Evolutionary conservation across 371 early-diverging fungal species (phyloP).

Genomic region (Lichtheimia corymbifera): DNA sequence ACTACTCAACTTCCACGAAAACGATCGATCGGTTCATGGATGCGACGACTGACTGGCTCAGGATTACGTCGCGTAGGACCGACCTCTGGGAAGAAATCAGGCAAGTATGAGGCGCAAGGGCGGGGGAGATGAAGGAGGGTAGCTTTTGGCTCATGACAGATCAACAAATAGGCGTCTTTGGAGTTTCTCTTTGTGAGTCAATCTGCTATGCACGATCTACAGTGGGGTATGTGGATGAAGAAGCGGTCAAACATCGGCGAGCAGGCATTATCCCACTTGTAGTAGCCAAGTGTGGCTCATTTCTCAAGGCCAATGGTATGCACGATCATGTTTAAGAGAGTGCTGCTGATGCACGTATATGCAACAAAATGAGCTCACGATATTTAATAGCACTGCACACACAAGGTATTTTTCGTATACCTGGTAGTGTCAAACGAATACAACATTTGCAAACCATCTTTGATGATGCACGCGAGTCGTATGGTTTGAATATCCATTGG

Average conservation of each 20-base stretch:
- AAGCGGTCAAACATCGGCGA: slow-evolving; percentile 17
- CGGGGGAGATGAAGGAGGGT: not conserved
- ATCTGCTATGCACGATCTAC: slow-evolving; percentile 26
- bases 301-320: slow-evolving; percentile 45
- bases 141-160: not conserved
- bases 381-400: slow-evolving; percentile 15
- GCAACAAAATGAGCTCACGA: not conserved
- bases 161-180: slow-evolving; percentile 18
- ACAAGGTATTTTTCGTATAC: slow-evolving; percentile 29
- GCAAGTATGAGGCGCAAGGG: no score
- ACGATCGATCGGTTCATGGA: not conserved
- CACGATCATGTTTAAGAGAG: no score
- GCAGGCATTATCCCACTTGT: slow-evolving; percentile 47
- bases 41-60: not conserved
- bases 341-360: not conserved
- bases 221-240: slow-evolving; percentile 26
- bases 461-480: slow-evolving; percentile 43
- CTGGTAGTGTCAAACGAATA: slow-evolving; percentile 58
- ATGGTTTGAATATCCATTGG: slow-evolving; percentile 60
- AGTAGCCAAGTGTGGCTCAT: slow-evolving; percentile 50
- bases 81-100: no score
- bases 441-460: slow-evolving; percentile 58
- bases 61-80: not conserved
- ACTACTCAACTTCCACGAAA: not conserved
- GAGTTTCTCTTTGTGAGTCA: slow-evolving; percentile 21